These are phyloP conservation scores for Podaxis rugospora DNA, from an alignment of 768 basidiomycete species.

Conservation along the genomic window DNA sequence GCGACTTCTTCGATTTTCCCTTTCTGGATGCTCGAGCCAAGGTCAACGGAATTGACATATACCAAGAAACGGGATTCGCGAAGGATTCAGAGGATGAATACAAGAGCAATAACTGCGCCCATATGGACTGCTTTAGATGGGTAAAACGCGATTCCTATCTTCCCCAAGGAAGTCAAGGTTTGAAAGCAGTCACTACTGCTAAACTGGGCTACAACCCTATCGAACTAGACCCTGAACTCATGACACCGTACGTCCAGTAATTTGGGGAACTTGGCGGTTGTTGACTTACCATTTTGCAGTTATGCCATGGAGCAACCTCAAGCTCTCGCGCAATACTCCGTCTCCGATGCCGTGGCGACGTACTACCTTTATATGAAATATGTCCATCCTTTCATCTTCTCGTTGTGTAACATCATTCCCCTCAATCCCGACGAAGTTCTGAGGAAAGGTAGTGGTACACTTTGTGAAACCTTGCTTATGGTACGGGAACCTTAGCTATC, in stretches of 20 bases:
- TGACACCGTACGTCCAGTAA: slow-evolving; percentile 83
- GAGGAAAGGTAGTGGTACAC: slow-evolving; percentile 92
- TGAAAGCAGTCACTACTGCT: slow-evolving; percentile 95
- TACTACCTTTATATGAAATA: slow-evolving; percentile 99
- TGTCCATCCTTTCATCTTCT: slow-evolving; percentile 99
- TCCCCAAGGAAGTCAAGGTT: slow-evolving; percentile 96
- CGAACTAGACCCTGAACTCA: slow-evolving; percentile 95
- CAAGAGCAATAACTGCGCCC: slow-evolving; percentile 87
- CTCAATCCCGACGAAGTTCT: slow-evolving; percentile 94
- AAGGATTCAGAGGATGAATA: slow-evolving; percentile 93
- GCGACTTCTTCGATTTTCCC: slow-evolving; percentile 99
- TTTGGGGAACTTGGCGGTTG: not conserved
- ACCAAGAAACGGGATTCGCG: slow-evolving; percentile 87
- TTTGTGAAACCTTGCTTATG: slow-evolving; percentile 98
- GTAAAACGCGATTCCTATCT: slow-evolving; percentile 98
- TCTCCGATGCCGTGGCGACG: slow-evolving; percentile 99
- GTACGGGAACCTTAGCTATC: slow-evolving; percentile 39
- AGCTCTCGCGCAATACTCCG: slow-evolving; percentile 92
- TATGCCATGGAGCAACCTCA: slow-evolving; percentile 98
- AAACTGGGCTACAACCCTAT: slow-evolving; percentile 97
- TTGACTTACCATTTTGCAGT: slow-evolving; percentile 34
- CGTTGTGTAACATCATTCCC: slow-evolving; percentile 98
- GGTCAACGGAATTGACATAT: slow-evolving; percentile 94
- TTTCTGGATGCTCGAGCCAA: slow-evolving; percentile 86
- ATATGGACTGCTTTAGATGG: slow-evolving; percentile 99